Evolutionary conservation across 1,139 yeast species (phyloP).

Genomic region (Geotrichum carabidarum): DNA sequence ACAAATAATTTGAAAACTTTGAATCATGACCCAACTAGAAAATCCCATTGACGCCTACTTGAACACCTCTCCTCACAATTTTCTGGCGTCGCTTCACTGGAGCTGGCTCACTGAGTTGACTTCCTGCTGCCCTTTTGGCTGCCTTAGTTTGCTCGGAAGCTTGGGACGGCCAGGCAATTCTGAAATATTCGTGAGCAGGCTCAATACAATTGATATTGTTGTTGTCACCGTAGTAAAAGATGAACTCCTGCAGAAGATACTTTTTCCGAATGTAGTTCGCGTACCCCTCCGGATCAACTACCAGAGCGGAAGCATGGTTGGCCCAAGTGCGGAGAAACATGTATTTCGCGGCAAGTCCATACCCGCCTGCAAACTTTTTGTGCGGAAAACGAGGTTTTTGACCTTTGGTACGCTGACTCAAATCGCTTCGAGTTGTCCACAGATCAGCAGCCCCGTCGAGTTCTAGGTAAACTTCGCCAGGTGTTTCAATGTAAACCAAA

Average conservation of each 20-base stretch:
- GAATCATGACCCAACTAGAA: background rate
- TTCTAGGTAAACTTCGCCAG: background rate
- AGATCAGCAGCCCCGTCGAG: background rate
- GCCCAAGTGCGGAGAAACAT: constrained; percentile 10
- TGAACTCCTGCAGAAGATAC: constrained; percentile 13
- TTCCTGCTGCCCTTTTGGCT: background rate
- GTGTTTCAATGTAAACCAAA: constrained; percentile 5
- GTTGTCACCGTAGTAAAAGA: constrained; percentile 1
- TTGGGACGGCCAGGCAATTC: background rate
- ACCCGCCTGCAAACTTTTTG: background rate
- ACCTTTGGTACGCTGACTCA: background rate
- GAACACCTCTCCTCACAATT: background rate
- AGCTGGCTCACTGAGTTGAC: background rate
- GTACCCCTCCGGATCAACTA: constrained; percentile 12
- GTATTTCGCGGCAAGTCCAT: constrained; percentile 10
- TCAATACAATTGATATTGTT: background rate
- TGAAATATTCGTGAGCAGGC: background rate
- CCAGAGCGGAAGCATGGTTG: background rate
- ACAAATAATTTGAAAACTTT: background rate
- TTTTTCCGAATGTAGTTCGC: constrained; percentile 6
- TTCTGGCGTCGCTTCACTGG: background rate
- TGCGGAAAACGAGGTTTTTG: constrained; percentile 5
- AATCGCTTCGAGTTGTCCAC: background rate
- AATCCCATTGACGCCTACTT: background rate
- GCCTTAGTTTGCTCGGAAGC: background rate